Evolutionary conservation across 352 stramenopile species (phyloP), one percentile per base, ranked within the genome.

Genomic region (Phytophthora pisi): DNA sequence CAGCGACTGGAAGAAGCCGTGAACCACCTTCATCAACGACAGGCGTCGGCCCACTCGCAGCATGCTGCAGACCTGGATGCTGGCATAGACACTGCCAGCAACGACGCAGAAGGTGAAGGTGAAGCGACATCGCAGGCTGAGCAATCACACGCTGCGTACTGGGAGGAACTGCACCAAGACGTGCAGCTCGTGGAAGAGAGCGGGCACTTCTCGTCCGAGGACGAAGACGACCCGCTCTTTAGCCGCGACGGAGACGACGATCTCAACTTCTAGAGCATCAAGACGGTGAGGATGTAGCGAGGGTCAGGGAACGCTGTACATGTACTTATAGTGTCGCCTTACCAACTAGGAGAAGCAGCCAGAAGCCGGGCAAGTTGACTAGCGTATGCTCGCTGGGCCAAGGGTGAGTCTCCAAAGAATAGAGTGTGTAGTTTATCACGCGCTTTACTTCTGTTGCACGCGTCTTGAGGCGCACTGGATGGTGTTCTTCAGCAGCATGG

Each of bases 401-500:
- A 31, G 63, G 68, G 68, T 72, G 64, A 23, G 59, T 67, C 11
- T 65, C 65, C 57, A 54, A 45, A 49, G 18, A 47, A 10, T 20
- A 23, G 45, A 34, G 23, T 40, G 34, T 10, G 38, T 16, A 50
- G 13, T 43, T n/a, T 36, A 3, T 28, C 15, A 16, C 23, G 23
- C 31, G 7, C 11, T 54, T 74, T 61, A 66, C 46, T 66, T n/a
- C 49, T 55, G 18, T 13, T 70, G 61, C 49, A 69, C 20, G 52
- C 70, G 61, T 58, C 61, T 57, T 23, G 18, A 58, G 23, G 85
- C 83, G 58, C 70, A 88, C 57, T 87, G 64, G 31, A 93, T 61
- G 0, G 82, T 92, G 71, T 98, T 98, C 43, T 85, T 81, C 38
- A 98, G 79, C 20, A 98, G 78, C 92, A 97, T 99, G 5, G 91